Evolutionary conservation across 2,329 filamentous ascomycete genomes (phyloP).

Genomic region (Talaromyces islandicus): DNA sequence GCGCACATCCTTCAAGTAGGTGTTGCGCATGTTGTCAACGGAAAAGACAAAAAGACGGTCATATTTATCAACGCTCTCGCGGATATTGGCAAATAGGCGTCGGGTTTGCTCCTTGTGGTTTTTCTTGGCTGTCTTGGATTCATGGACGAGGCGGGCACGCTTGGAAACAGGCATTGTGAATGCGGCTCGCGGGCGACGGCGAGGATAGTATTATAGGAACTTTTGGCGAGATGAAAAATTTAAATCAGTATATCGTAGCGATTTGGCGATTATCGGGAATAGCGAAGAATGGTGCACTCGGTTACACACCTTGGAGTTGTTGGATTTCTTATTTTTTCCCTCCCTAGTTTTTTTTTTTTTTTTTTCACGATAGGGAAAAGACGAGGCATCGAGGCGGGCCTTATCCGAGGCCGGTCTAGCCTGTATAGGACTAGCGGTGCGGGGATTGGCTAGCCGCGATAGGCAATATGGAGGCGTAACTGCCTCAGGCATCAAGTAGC

Average conservation of each 20-base stretch:
- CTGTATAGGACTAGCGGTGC: conserved; percentile 8
- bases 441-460: background rate
- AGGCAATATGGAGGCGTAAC: conserved; percentile 4
- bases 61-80: conserved; percentile 77
- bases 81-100: conserved; percentile 81
- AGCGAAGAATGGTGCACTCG: background rate
- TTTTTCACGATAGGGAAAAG: conserved; percentile 4
- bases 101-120: conserved; percentile 81
- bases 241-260: background rate
- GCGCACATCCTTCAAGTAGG: conserved; percentile 85
- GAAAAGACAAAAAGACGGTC: conserved; percentile 88
- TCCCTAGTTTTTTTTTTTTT: background rate
- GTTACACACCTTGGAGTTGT: background rate
- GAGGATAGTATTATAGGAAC: background rate
- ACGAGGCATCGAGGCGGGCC: conserved; percentile 22
- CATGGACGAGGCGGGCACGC: conserved; percentile 80
- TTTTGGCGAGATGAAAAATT: background rate
- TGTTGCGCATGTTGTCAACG: conserved; percentile 98
- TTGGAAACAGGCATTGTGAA: conserved; percentile 86
- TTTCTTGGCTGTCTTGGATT: conserved; percentile 90
- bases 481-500: conserved; percentile 4
- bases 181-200: background rate
- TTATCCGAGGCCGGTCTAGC: conserved; percentile 31
- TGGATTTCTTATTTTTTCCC: background rate
- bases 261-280: background rate